These are phyloP conservation scores for Emmonsiellopsis sp. DNA, from an alignment of 2,329 filamentous ascomycete genomes.

Conservation along the genomic window DNA sequence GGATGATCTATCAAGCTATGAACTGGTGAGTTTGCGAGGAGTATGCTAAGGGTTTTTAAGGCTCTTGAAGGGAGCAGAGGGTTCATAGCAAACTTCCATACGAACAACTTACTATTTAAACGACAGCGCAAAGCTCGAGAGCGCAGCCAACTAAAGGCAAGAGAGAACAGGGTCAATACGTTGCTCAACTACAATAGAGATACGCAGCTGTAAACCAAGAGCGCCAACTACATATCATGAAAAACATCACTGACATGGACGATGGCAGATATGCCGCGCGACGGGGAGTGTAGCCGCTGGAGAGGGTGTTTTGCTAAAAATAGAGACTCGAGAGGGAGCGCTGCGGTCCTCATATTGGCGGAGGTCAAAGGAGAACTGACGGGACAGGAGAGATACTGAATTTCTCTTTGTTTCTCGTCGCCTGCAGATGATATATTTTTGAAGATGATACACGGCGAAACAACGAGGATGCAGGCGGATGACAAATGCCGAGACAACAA, in stretches of 20 bases:
- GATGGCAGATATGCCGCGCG: constrained; percentile 32
- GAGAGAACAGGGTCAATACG: not conserved
- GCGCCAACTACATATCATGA: not conserved
- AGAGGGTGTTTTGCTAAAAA: constrained; percentile 27
- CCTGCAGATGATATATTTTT: no score
- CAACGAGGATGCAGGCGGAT: no score
- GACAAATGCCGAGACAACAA: no score
- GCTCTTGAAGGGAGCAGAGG: no score
- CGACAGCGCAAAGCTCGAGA: constrained; percentile 1
- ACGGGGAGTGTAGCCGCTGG: constrained; percentile 35
- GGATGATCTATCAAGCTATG: constrained; percentile 34
- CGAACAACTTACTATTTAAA: constrained; percentile 6
- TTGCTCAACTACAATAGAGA: not conserved
- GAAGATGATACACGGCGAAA: no score
- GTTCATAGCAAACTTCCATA: not conserved
- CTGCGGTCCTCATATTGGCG: not conserved
- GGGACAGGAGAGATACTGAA: not conserved
- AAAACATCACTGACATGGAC: constrained; percentile 29
- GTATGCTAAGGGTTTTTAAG: not conserved
- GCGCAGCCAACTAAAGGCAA: not conserved
- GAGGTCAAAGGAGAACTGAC: not conserved
- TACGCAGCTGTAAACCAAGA: not conserved
- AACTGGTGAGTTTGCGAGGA: not conserved
- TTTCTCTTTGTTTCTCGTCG: no score
- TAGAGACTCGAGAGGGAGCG: not conserved